A percentile compares a stretch with the other conserved stretches of the same genome.
phyloP scores from a whole-genome alignment of 805 yeast species.

The Wickerhamiella alocasiicola region DNA sequence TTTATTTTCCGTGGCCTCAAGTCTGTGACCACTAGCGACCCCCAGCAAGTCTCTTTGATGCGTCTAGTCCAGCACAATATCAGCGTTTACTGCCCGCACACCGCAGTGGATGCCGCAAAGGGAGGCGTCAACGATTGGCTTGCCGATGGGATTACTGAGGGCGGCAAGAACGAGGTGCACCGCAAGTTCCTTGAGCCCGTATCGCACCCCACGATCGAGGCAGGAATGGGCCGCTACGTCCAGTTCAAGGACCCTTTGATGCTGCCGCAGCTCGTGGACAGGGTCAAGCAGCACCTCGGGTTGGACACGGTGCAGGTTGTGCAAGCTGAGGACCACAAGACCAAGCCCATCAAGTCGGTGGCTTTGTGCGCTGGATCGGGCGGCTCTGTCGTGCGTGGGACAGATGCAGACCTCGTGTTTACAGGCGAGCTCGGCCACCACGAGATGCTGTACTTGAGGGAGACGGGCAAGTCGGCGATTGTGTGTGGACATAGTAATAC shows the following conservation, averaged over 20 bases:
- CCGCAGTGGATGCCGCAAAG: conserved; percentile 83
- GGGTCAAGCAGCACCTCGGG: conserved; percentile 42
- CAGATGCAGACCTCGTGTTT: conserved; percentile 54
- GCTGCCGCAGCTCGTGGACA: conserved; percentile 35
- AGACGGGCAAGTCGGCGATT: conserved; percentile 57
- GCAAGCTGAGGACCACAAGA: conserved; percentile 21
- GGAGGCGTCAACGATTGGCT: conserved; percentile 96
- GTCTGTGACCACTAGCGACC: conserved; percentile 48
- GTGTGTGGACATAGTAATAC: conserved; percentile 86
- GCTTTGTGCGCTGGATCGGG: conserved; percentile 98
- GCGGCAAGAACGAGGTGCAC: conserved; percentile 18
- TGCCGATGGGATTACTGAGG: conserved; percentile 42
- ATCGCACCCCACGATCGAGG: conserved; percentile 30
- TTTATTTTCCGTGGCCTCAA: conserved; percentile 86
- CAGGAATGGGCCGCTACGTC: conserved; percentile 76
- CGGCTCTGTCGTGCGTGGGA: conserved; percentile 48
- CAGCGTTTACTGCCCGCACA: conserved; percentile 89
- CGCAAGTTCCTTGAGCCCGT: conserved; percentile 36
- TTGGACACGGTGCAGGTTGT: conserved; percentile 49
- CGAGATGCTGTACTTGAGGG: conserved; percentile 62
- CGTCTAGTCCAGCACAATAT: conserved; percentile 63
- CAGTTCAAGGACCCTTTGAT: conserved; percentile 34
- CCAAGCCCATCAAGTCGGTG: conserved; percentile 35
- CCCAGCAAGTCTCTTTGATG: conserved; percentile 72
- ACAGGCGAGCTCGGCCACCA: conserved; percentile 96